These are phyloP conservation scores for Nicotiana sylvestris DNA, from an alignment of 257 asterid species.

Conservation along the genomic window DNA sequence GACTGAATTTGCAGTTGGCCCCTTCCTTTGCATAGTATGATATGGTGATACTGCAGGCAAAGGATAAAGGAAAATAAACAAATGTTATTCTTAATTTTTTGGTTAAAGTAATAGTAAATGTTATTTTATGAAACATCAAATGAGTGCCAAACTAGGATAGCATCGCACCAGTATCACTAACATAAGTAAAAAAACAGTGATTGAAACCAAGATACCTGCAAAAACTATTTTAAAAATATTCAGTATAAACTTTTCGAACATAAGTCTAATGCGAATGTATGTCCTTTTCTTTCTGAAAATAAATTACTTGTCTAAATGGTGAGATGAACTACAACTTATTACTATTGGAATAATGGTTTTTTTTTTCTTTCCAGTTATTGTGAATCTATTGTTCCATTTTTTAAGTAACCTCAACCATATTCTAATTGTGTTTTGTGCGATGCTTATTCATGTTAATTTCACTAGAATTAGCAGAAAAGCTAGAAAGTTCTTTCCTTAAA, in stretches of 20 bases:
- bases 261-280: too few relatives aligned
- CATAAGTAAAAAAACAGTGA: not conserved
- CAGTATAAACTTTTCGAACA: not conserved
- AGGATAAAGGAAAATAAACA: conserved; percentile 2
- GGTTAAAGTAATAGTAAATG: not conserved
- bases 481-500: too few relatives aligned
- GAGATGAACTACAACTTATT: too few relatives aligned
- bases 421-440: too few relatives aligned
- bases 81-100: not conserved
- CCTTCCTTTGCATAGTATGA: conserved; percentile 85
- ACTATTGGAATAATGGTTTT: too few relatives aligned
- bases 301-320: too few relatives aligned
- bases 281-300: too few relatives aligned
- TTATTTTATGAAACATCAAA: not conserved
- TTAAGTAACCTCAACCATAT: too few relatives aligned
- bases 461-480: too few relatives aligned
- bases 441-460: too few relatives aligned
- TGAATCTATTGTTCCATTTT: too few relatives aligned
- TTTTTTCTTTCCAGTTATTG: too few relatives aligned
- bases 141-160: not conserved
- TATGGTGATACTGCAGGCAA: conserved; percentile 60
- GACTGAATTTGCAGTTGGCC: conserved; percentile 44
- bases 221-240: not conserved
- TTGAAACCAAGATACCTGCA: not conserved
- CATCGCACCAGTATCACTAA: not conserved